These are phyloP conservation scores for Cystobasidium pallidum DNA, from an alignment of 1,284 basidiomycete genomes.

Conservation along the genomic window DNA sequence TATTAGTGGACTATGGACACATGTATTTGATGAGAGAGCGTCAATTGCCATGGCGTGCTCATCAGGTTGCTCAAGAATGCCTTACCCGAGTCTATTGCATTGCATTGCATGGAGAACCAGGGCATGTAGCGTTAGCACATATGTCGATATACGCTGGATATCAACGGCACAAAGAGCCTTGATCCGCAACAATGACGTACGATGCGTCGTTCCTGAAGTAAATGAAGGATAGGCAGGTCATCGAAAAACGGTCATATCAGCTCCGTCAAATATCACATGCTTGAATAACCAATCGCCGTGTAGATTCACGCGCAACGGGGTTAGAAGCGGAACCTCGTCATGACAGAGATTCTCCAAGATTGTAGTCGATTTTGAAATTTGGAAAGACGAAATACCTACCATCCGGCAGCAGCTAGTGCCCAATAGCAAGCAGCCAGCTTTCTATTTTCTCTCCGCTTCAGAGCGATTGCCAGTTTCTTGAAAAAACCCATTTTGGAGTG, in stretches of 20 bases:
- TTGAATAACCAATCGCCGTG: too few species aligned
- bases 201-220: slow-evolving; percentile 27
- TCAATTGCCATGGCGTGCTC: too few species aligned
- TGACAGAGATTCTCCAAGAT: background rate
- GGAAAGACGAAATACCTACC: slow-evolving; percentile 3
- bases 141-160: too few species aligned
- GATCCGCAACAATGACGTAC: slow-evolving; percentile 7
- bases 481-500: background rate
- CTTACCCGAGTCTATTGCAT: slow-evolving; percentile 6
- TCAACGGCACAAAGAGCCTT: too few species aligned
- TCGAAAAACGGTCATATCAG: too few species aligned
- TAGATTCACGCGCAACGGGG: background rate
- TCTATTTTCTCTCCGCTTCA: slow-evolving; percentile 16
- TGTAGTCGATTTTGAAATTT: too few species aligned
- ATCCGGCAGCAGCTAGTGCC: slow-evolving; percentile 37
- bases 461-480: background rate
- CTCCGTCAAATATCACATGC: too few species aligned
- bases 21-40: too few species aligned
- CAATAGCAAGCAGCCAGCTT: slow-evolving; percentile 30
- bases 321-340: too few species aligned
- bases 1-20: slow-evolving; percentile 19
- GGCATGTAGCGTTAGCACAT: background rate
- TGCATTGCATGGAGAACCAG: background rate
- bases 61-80: too few species aligned
- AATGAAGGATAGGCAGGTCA: background rate